Base-by-base conservation (phyloP, 805 yeast genomes). In the Tetrapisispora phaffii region DNA sequence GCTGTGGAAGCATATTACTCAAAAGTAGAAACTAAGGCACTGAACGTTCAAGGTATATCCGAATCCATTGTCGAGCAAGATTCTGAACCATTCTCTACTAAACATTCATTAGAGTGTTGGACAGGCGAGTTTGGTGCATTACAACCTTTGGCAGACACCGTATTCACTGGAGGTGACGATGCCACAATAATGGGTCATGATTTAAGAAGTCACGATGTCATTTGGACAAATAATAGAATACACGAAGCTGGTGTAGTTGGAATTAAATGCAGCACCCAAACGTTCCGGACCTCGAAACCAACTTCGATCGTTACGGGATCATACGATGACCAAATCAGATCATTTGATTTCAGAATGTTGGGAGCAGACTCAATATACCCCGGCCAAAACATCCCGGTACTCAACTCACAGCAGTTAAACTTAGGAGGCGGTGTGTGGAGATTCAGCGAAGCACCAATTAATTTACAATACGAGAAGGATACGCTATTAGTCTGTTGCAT, bases 361-460 rank as follows among this genome's bases (percentile, higher is more conserved):
- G 64, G 73, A 72, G 46, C 39, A 17, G 55, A 65, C 60, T 57
- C 52, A 67, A 53, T 51, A 69, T 69, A 54, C 59, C 60, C 66
- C 62, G 81, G 83, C 1, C 55, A 69, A n/a, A 59, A 59, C 23
- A 66, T 74, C 1, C 90, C 90, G 0, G 64, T 62, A 26, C 68
- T 70, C 0, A 57, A 60, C n/a, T 24, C 44, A 6, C 62, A 69
- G 13, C 66, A 68, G 36, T 61, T 69, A 24, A 74, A 80, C 39
- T 67, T 93, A 3, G 89, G 87, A 1, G 97, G 98, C 6, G 98
- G 98, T 1, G 97, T 90, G 2, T 90, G 98, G 98, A 70, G 96
- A 54, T 70, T 93, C 47, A 67, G 79, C 7, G 96, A 95, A 2
- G 70, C 76, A 17, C 76, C 79, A 0, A 44, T 51, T 0, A 52